phyloP scores from a whole-genome alignment of 2,329 filamentous ascomycete species.

The Botrytis paeoniae region DNA sequence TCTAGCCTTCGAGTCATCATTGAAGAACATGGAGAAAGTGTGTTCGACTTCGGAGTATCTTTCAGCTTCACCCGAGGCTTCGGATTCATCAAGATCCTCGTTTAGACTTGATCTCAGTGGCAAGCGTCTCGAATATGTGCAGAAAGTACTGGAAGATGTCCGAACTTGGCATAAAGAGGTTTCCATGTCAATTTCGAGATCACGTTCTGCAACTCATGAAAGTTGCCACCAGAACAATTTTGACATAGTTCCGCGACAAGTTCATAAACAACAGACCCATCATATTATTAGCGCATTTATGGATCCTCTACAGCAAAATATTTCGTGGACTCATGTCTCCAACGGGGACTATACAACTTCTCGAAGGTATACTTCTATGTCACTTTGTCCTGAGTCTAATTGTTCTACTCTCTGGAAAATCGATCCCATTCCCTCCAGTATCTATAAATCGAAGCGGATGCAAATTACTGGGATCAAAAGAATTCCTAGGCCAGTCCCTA shows the following conservation, averaged over 20 bases:
- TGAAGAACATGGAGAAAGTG: neutral
- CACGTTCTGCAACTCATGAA: neutral
- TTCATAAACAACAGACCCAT: neutral
- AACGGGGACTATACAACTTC: neutral
- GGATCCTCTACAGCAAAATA: neutral
- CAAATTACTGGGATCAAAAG: neutral
- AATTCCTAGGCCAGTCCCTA: neutral
- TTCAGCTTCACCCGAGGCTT: neutral
- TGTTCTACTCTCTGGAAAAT: neutral
- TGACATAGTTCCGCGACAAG: neutral
- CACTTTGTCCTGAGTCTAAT: neutral
- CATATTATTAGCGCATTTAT: neutral
- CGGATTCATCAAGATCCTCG: neutral
- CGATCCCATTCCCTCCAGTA: conserved; percentile 1
- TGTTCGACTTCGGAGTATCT: too few species aligned
- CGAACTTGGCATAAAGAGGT: conserved; percentile 13
- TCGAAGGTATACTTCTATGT: neutral
- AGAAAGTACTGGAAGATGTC: conserved; percentile 18
- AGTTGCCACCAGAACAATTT: neutral
- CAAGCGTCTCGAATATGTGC: conserved; percentile 16
- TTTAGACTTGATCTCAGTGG: neutral
- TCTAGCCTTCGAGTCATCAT: neutral
- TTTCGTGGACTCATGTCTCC: neutral
- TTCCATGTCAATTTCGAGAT: conserved; percentile 13
- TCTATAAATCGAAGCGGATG: conserved; percentile 1